Evolutionary conservation across 768 basidiomycete genomes (phyloP).

Genomic region (Sporobolomyces phaffii): DNA sequence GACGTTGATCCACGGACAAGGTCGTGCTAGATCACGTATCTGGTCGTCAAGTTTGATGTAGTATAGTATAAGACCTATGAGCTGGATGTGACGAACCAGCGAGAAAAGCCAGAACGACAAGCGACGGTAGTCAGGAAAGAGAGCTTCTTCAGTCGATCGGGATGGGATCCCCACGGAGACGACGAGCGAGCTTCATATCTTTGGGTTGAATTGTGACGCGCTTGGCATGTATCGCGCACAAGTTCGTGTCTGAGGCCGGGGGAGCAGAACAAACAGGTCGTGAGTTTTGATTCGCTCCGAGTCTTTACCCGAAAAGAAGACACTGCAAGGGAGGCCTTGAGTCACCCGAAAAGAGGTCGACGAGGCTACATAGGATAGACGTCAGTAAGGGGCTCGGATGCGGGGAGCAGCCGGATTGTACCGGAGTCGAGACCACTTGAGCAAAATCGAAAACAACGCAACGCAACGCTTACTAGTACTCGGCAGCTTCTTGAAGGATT

Average conservation of each 20-base stretch:
- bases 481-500: conserved; percentile 54
- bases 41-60: too few relatives aligned
- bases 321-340: background rate
- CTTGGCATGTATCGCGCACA: conserved; percentile 40
- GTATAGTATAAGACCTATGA: too few relatives aligned
- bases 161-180: conserved; percentile 3
- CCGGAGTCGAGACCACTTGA: fast-evolving
- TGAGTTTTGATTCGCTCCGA: background rate
- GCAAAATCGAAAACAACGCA: conserved; percentile 48
- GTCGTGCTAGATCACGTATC: too few relatives aligned
- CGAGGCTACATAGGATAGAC: background rate
- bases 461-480: conserved; percentile 47
- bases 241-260: conserved; percentile 9
- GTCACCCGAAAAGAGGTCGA: conserved; percentile 5
- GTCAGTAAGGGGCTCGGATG: too few relatives aligned
- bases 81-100: too few relatives aligned
- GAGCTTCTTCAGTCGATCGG: too few relatives aligned
- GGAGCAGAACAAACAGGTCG: too few relatives aligned
- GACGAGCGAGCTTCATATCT: conserved; percentile 8
- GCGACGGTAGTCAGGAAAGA: too few relatives aligned
- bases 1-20: too few relatives aligned
- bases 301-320: background rate
- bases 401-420: too few relatives aligned
- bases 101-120: too few relatives aligned
- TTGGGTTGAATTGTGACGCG: conserved; percentile 38